Percentiles rank a stretch among this genome's conserved stretches.
Conservation (phyloP, 2,329 filamentous ascomycete species). For the Gnomoniopsis smithogilvyi region DNA sequence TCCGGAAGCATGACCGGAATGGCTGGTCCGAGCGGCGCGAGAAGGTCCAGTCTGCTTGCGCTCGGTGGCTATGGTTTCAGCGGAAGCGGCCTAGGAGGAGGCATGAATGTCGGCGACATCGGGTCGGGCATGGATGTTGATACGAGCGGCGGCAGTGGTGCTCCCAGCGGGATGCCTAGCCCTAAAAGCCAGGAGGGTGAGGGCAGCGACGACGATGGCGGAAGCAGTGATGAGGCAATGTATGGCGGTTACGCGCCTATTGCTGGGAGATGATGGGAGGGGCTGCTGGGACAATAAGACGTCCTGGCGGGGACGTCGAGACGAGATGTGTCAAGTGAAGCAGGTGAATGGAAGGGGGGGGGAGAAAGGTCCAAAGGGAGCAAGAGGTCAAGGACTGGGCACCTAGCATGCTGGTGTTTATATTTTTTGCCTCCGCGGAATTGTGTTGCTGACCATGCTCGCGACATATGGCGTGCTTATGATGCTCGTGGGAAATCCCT, state of each 20-base stretch:
- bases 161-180: constrained; percentile 47
- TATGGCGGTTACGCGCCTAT: constrained; percentile 39
- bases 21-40: constrained; percentile 41
- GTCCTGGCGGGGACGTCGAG: constrained; percentile 23
- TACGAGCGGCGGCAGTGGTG: constrained; percentile 41
- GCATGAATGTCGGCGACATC: constrained; percentile 21
- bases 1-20: constrained; percentile 48
- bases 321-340: not conserved
- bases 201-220: constrained; percentile 31
- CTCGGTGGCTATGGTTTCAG: constrained; percentile 27
- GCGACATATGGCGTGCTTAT: constrained; percentile 20
- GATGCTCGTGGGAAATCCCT: constrained; percentile 3
- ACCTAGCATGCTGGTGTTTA: not conserved
- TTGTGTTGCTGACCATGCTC: constrained; percentile 3
- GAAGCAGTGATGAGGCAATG: constrained; percentile 55
- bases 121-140: constrained; percentile 33
- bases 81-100: constrained; percentile 1
- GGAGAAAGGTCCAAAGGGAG: not conserved
- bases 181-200: constrained; percentile 34
- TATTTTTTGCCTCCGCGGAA: not conserved
- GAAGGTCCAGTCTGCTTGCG: constrained; percentile 35
- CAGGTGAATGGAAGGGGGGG: not conserved
- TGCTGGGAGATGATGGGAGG: constrained; percentile 30
- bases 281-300: too few relatives aligned
- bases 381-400: not conserved